Evolutionary conservation across 805 yeast genomes (phyloP).

Genomic region (Metschnikowia shivogae): DNA sequence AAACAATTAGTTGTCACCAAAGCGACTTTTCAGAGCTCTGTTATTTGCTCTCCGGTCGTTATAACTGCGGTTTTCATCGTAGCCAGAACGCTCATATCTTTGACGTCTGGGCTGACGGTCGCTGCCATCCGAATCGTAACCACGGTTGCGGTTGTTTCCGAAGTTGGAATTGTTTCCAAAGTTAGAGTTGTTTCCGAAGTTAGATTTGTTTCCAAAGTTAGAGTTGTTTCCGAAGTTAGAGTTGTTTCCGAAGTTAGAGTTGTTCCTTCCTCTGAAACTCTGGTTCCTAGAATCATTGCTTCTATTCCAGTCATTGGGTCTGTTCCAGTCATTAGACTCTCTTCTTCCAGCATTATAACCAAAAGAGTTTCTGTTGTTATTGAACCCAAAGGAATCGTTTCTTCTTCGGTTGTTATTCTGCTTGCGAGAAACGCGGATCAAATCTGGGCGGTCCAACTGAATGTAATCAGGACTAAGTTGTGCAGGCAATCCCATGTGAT

Average conservation of each 20-base stretch:
- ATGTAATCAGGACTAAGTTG: slow-evolving; percentile 15
- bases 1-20: background rate
- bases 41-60: background rate
- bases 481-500: slow-evolving; percentile 15
- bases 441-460: slow-evolving; percentile 13
- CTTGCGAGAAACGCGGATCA: slow-evolving; percentile 1
- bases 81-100: background rate
- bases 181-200: too few species aligned
- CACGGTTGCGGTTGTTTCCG: background rate
- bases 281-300: background rate
- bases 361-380: background rate
- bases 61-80: background rate
- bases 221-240: background rate
- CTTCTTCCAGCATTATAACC: too few species aligned
- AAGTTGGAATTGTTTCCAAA: too few species aligned
- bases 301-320: background rate
- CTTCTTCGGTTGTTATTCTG: too few species aligned
- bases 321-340: background rate
- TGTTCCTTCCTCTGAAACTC: background rate
- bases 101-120: background rate
- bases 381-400: background rate
- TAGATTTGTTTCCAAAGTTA: too few species aligned
- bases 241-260: too few species aligned
- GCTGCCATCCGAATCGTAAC: background rate
- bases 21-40: slow-evolving; percentile 1